Percentiles rank a stretch among this genome's conserved stretches.
phyloP scores from a whole-genome alignment of 2,329 filamentous ascomycete genomes.

The Talaromyces sp. region DNA sequence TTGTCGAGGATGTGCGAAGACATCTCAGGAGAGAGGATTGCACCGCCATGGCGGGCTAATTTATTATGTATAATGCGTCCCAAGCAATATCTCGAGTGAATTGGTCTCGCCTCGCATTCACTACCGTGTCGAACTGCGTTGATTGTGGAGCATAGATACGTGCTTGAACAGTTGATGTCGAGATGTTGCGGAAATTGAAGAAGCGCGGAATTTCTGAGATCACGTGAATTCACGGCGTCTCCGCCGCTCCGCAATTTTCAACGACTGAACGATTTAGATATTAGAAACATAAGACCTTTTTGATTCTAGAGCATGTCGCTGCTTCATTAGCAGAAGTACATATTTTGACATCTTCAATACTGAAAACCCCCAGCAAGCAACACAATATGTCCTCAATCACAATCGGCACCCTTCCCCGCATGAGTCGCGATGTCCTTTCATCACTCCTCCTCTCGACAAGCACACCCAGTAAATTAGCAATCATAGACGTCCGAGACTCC shows the following conservation, averaged over 20 bases:
- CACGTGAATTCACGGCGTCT: slow-evolving; percentile 18
- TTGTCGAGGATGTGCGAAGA: slow-evolving; percentile 8
- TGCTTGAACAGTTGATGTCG: background rate
- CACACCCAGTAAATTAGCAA: slow-evolving; percentile 54
- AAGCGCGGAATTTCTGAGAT: slow-evolving; percentile 24
- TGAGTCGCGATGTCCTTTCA: slow-evolving; percentile 67
- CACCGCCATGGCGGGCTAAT: slow-evolving; percentile 14
- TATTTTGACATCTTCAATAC: background rate
- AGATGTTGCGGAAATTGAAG: slow-evolving; percentile 1
- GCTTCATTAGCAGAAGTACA: background rate
- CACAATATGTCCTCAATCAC: slow-evolving; percentile 52
- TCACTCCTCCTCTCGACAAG: slow-evolving; percentile 57
- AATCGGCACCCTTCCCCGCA: slow-evolving; percentile 62
- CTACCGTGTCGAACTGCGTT: background rate
- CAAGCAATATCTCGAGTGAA: background rate
- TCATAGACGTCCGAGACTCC: slow-evolving; percentile 87
- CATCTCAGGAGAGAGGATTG: slow-evolving; percentile 11
- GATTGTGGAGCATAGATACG: background rate
- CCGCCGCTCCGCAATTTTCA: background rate
- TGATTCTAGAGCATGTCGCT: background rate
- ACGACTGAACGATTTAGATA: background rate
- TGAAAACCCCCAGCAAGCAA: background rate
- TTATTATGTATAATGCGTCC: background rate
- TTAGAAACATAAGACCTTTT: background rate
- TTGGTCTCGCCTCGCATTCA: background rate